Conservation (phyloP, 2,329 filamentous ascomycete species). For the Endocalyx cinctus region DNA sequence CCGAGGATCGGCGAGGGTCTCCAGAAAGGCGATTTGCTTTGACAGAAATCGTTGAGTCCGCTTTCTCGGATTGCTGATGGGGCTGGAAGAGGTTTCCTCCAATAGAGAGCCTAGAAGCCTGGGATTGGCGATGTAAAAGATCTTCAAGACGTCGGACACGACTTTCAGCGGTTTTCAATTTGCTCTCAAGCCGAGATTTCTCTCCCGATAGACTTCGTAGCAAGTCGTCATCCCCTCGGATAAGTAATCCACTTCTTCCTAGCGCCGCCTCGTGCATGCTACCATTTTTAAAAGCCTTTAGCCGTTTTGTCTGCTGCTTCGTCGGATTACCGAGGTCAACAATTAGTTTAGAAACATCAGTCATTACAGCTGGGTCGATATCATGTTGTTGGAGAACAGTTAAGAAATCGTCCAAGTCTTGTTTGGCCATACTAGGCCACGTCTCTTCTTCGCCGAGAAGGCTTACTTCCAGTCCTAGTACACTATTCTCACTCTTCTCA, state of each 20-base stretch:
- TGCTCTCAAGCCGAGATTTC: constrained; percentile 69
- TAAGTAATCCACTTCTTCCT: constrained; percentile 78
- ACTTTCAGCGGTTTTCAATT: constrained; percentile 78
- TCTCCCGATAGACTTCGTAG: constrained; percentile 75
- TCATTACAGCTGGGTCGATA: constrained; percentile 60
- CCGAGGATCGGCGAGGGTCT: constrained; percentile 41
- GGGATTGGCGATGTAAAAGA: constrained; percentile 77
- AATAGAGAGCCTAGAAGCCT: constrained; percentile 48
- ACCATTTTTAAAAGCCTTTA: constrained; percentile 94
- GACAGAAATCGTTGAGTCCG: constrained; percentile 45
- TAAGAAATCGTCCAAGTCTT: constrained; percentile 73
- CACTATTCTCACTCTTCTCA: constrained; percentile 62
- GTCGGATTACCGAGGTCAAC: constrained; percentile 78
- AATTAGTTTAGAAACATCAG: constrained; percentile 71
- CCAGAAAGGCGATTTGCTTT: constrained; percentile 36
- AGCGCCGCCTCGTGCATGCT: constrained; percentile 88
- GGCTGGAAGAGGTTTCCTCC: constrained; percentile 53
- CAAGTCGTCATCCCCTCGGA: constrained; percentile 83
- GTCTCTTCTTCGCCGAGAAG: constrained; percentile 71
- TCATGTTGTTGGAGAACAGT: constrained; percentile 60
- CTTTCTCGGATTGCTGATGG: constrained; percentile 43
- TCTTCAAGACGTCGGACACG: constrained; percentile 89
- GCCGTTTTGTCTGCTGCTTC: constrained; percentile 77
- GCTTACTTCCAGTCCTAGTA: constrained; percentile 79
- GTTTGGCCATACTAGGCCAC: constrained; percentile 74